These are phyloP conservation scores for Neurospora sp. DNA, from an alignment of 495 filamentous ascomycete species.

Conservation along the genomic window DNA sequence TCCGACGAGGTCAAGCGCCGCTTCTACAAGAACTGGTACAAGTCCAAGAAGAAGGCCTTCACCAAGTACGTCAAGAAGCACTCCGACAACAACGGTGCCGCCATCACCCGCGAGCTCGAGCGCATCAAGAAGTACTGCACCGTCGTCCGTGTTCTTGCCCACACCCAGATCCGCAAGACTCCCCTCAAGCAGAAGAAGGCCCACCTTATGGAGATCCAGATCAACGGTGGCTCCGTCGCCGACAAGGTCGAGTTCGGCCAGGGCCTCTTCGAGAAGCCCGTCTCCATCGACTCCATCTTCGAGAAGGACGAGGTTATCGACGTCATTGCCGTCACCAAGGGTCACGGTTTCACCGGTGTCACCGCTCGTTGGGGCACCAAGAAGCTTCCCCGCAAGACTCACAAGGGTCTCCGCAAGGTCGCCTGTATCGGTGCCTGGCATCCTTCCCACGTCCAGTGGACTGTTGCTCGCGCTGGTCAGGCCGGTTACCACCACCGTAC, in stretches of 20 bases:
- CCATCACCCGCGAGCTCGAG: constrained; percentile 92
- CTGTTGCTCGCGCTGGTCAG: constrained; percentile 99
- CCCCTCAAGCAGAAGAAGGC: constrained; percentile 99
- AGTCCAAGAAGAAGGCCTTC: constrained; percentile 99
- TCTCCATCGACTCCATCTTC: constrained; percentile 87
- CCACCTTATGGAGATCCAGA: constrained; percentile 99
- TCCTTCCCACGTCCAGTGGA: constrained; percentile 99
- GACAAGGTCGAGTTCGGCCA: constrained; percentile 96
- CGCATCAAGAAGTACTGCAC: constrained; percentile 99
- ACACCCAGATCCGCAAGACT: constrained; percentile 98
- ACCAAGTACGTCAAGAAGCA: constrained; percentile 99
- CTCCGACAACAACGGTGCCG: constrained; percentile 78
- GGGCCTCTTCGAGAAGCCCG: constrained; percentile 96
- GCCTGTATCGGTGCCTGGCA: constrained; percentile 99
- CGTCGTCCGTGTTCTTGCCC: constrained; percentile 96
- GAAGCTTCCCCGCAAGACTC: constrained; percentile 99
- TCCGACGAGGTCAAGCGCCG: constrained; percentile 97
- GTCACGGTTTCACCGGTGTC: constrained; percentile 96
- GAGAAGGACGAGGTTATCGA: constrained; percentile 99
- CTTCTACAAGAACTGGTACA: constrained; percentile 99
- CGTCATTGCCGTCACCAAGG: constrained; percentile 99
- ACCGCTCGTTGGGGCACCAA: constrained; percentile 98
- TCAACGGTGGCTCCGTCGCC: constrained; percentile 90
- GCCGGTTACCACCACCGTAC: constrained; percentile 99
- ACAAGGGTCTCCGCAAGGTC: constrained; percentile 99